Evolutionary conservation across 768 basidiomycete genomes (phyloP).

Genomic region (Melanogaster broomeanus): DNA sequence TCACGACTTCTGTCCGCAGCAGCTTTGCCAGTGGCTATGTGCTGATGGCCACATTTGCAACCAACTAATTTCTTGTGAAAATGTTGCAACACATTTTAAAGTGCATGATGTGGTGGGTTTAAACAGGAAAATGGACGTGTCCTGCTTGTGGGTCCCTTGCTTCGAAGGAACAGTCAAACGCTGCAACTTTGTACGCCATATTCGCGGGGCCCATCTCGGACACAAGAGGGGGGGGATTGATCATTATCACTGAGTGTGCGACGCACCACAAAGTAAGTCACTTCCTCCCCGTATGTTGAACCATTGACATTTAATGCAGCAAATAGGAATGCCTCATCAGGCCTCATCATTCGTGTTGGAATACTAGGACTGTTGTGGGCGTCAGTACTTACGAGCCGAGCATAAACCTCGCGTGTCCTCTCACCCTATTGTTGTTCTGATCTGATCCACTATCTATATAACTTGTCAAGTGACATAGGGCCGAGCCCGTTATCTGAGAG

Average conservation of each 20-base stretch:
- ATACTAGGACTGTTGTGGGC: no score
- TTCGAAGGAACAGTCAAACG: not conserved
- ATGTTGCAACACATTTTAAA: not conserved
- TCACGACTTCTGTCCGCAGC: not conserved
- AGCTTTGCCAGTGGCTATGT: not conserved
- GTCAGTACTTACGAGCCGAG: no score
- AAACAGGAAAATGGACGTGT: not conserved
- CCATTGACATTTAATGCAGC: no score
- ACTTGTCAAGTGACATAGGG: no score
- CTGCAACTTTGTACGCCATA: not conserved
- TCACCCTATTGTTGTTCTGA: no score
- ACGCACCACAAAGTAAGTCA: no score
- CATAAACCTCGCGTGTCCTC: no score
- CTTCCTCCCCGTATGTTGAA: no score
- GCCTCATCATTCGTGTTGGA: no score
- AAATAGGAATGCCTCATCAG: no score
- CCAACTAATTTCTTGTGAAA: not conserved
- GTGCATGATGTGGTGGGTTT: not conserved
- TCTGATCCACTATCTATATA: no score
- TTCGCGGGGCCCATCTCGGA: constrained; percentile 1
- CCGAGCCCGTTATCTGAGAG: no score
- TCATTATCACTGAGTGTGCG: not conserved
- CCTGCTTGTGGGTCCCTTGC: not conserved
- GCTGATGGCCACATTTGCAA: not conserved
- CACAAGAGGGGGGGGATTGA: not conserved